Base-by-base conservation (phyloP, 352 stramenopile genomes). In the Achlya hypogyna region DNA sequence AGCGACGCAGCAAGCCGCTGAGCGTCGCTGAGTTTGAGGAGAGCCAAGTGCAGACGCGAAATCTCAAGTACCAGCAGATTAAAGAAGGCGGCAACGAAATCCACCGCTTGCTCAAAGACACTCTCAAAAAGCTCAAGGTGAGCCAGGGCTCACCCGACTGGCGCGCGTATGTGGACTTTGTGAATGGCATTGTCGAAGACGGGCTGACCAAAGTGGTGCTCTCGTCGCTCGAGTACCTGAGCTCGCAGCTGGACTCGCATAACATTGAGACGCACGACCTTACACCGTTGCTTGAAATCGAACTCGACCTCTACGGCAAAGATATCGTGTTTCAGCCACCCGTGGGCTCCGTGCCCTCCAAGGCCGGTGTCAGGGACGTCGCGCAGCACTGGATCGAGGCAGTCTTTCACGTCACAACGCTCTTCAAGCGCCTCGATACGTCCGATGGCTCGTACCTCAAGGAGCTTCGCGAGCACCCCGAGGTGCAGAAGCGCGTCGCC, bases 81-180 rank as follows among this genome's bases (percentile, higher is more conserved):
- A 96, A 95, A 58, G 88, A 97, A 68, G 89, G 86, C 10, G 85
- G 85, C 4, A 91, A 88, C 32, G 87, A 93, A 52, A 91, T 95
- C 29, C 86, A 94, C 59, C 78, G 86, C 0, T 67, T 97, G 23
- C 73, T 98, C 0, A 96, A 96, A 51, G 91, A 97, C 31, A 92
- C 87, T 6, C 77, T 96, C n/a, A 90, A 93, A 54, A 84, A 82
- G 16, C 73, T 97, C 8, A 89, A 93, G 25, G 84, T 97, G 2
- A 91, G 82, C 0, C 84, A 96, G 74, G 91, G 91, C 27, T 90
- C 89, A 18, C 89, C 89, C 3, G 91, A 97, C 53, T 97, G 91
- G 91, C 88, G 93, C 49, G 88, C 88, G 1, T 97, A 96, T 63
- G 88, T 96, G 4, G 90, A 97, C 43, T 97, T 95, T 42, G 75